Conservation (phyloP, 2,329 filamentous ascomycete genomes). For the Colletotrichum gigasporum region DNA sequence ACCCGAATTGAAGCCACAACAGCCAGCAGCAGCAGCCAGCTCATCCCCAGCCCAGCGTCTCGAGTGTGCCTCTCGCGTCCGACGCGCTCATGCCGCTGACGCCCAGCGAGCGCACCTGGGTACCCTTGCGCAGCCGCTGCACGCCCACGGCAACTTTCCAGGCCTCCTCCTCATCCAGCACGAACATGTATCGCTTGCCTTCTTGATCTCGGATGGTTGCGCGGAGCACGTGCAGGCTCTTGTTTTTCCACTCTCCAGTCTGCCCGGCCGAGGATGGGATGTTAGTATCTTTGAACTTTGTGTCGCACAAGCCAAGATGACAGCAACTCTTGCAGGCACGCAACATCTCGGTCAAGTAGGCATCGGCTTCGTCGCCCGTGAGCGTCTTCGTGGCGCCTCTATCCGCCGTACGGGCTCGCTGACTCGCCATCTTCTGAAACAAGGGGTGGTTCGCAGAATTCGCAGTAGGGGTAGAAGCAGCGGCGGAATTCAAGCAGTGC, state of each 20-base stretch:
- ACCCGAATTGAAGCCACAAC: neutral
- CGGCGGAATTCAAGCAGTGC: constrained; percentile 63
- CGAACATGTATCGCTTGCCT: constrained; percentile 72
- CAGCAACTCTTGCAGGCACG: constrained; percentile 73
- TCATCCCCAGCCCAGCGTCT: constrained; percentile 65
- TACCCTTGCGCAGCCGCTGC: constrained; percentile 68
- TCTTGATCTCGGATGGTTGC: constrained; percentile 73
- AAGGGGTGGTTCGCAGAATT: constrained; percentile 50
- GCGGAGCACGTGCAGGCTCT: constrained; percentile 69
- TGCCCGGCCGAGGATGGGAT: constrained; percentile 49
- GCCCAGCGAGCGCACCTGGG: constrained; percentile 67
- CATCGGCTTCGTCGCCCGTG: constrained; percentile 72
- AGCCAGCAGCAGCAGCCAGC: neutral
- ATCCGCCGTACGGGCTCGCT: constrained; percentile 56
- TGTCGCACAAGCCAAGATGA: constrained; percentile 60
- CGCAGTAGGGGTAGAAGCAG: constrained; percentile 51
- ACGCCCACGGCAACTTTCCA: constrained; percentile 74
- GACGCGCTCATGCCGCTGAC: constrained; percentile 63
- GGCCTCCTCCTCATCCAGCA: constrained; percentile 70
- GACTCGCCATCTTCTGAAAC: constrained; percentile 56
- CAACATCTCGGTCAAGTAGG: constrained; percentile 70
- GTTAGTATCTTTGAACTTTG: constrained; percentile 55
- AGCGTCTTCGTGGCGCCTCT: constrained; percentile 61
- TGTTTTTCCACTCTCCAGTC: constrained; percentile 64
- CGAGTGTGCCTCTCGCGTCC: constrained; percentile 65